Conservation (phyloP, 225 moss, liverwort and hornwort species). For the Physcomitrellopsis africana region DNA sequence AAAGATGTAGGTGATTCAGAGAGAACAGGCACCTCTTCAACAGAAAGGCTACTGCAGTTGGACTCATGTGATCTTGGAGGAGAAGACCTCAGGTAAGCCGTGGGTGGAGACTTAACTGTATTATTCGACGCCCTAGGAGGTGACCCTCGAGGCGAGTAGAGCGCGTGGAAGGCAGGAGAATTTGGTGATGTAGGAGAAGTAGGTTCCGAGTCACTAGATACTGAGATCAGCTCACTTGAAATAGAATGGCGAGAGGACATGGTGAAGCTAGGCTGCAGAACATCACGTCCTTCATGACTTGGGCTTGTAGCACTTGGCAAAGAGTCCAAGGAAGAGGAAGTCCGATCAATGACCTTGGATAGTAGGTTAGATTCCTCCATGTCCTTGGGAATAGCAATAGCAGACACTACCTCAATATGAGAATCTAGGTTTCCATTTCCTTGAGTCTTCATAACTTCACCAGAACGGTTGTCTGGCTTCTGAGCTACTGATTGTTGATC, state of each 20-base stretch:
- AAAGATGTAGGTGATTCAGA: constrained; percentile 42
- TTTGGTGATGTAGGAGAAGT: constrained; percentile 29
- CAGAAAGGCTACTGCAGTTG: constrained; percentile 29
- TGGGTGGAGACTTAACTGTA: constrained; percentile 28
- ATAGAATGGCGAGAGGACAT: constrained; percentile 36
- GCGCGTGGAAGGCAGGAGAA: constrained; percentile 37
- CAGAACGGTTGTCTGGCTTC: constrained; percentile 20
- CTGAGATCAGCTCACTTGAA: constrained; percentile 42
- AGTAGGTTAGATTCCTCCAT: constrained; percentile 28
- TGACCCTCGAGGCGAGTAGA: constrained; percentile 35
- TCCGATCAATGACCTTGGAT: constrained; percentile 28
- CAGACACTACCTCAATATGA: constrained; percentile 12
- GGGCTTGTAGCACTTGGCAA: constrained; percentile 30
- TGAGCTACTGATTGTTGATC: constrained; percentile 25
- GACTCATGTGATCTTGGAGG: constrained; percentile 24
- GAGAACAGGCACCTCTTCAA: constrained; percentile 34
- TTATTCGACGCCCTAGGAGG: constrained; percentile 28
- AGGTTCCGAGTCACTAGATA: constrained; percentile 39
- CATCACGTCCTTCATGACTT: constrained; percentile 14
- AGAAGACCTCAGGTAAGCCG: constrained; percentile 23
- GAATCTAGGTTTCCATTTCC: constrained; percentile 16
- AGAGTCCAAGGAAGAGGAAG: constrained; percentile 32
- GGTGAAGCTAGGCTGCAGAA: constrained; percentile 26
- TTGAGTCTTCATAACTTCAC: constrained; percentile 13
- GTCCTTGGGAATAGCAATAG: constrained; percentile 15